A percentile compares a stretch with the other conserved stretches of the same genome.
phyloP scores from a whole-genome alignment of 306 rosid genomes.

The Fragaria ananassa region DNA sequence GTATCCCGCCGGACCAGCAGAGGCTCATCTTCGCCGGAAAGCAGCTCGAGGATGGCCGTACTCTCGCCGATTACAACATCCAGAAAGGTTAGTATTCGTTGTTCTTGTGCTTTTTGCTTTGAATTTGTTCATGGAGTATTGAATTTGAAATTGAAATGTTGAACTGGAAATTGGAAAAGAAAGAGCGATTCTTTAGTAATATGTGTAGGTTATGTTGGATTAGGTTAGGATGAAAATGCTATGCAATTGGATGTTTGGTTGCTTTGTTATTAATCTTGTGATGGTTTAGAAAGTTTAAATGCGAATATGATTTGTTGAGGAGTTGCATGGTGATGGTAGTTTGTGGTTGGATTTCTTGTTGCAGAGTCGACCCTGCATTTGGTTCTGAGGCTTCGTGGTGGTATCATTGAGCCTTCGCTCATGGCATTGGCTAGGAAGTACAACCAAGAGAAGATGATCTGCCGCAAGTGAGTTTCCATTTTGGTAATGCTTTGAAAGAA shows the following conservation, averaged over 20 bases:
- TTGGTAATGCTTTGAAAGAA: not conserved
- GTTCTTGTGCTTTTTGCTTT: not conserved
- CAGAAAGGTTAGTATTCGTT: constrained; percentile 61
- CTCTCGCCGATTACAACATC: constrained; percentile 92
- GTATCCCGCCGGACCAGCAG: constrained; percentile 98
- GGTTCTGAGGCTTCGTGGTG: constrained; percentile 99
- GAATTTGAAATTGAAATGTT: not conserved
- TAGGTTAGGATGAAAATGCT: not conserved
- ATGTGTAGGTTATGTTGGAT: not conserved
- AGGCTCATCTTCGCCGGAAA: constrained; percentile 93
- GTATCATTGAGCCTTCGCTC: constrained; percentile 92
- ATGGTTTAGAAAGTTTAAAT: not conserved
- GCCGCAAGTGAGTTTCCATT: constrained; percentile 75
- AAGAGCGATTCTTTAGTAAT: not conserved
- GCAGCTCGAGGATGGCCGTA: constrained; percentile 98
- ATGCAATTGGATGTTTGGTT: no score
- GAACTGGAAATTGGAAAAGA: not conserved
- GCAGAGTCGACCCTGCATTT: constrained; percentile 94
- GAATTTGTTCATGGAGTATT: not conserved
- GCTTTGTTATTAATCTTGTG: not conserved
- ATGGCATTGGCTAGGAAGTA: constrained; percentile 98
- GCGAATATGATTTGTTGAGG: no score
- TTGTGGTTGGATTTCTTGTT: not conserved
- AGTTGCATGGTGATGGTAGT: no score
- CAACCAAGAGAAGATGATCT: constrained; percentile 89